These are phyloP conservation scores for Psidium guajava DNA, from an alignment of 345 rosid species.

Conservation along the genomic window DNA sequence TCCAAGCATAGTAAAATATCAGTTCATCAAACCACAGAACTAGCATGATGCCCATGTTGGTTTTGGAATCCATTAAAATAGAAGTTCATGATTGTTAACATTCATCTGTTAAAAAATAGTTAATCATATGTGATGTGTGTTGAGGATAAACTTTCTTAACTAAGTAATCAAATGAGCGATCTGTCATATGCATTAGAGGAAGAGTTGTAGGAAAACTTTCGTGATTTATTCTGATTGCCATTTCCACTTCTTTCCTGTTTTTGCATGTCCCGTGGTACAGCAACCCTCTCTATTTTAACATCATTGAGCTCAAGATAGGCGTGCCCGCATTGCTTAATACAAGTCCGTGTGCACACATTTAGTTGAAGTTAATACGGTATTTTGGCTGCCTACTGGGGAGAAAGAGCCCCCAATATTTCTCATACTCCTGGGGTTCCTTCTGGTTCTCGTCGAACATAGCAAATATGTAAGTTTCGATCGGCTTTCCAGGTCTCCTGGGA, in stretches of 20 bases:
- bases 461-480: slow-evolving; percentile 51
- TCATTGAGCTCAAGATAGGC: not conserved
- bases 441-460: slow-evolving; percentile 45
- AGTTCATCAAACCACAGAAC: not conserved
- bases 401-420: slow-evolving; percentile 42
- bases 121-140: not conserved
- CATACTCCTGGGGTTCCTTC: slow-evolving; percentile 27
- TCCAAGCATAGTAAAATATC: not conserved
- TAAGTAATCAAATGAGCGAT: not conserved
- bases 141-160: not conserved
- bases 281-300: not conserved
- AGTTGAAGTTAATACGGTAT: slow-evolving; percentile 32
- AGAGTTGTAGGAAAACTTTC: not conserved
- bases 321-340: not conserved
- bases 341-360: not conserved
- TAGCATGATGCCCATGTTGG: not conserved
- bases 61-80: not conserved
- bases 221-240: not conserved
- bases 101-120: not conserved
- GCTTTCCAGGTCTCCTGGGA: slow-evolving; percentile 33
- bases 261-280: not conserved
- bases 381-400: slow-evolving; percentile 29
- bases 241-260: not conserved
- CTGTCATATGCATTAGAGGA: not conserved
- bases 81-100: not conserved